A percentile compares a stretch with the other conserved stretches of the same genome.
phyloP scores from a whole-genome alignment of 2,329 filamentous ascomycete genomes.

The Fusarium tupiense region DNA sequence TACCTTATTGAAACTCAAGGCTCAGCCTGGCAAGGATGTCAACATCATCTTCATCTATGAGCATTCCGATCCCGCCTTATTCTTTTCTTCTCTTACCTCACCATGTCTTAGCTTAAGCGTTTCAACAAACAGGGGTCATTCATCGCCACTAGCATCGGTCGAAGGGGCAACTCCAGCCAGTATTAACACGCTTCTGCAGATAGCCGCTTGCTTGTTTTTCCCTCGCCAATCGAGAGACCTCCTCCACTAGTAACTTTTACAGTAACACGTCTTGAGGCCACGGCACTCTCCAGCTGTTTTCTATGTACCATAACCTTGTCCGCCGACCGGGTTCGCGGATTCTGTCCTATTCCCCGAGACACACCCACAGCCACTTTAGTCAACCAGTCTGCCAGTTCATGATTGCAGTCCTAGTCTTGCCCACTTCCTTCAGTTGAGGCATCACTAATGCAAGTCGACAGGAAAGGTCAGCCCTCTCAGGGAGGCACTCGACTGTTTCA shows the following conservation, averaged over 20 bases:
- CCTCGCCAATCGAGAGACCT: background rate
- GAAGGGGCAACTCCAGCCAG: background rate
- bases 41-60: constrained; percentile 1
- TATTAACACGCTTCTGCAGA: background rate
- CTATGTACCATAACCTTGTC: background rate
- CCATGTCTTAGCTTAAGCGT: constrained; percentile 14
- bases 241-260: background rate
- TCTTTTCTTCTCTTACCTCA: background rate
- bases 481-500: constrained; percentile 12
- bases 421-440: background rate
- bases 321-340: constrained; percentile 31
- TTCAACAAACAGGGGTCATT: background rate
- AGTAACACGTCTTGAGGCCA: background rate
- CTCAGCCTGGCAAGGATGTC: background rate
- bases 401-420: background rate
- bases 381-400: background rate
- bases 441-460: constrained; percentile 14
- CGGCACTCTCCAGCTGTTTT: background rate
- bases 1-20: background rate
- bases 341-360: constrained; percentile 16
- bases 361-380: constrained; percentile 19
- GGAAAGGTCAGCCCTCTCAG: background rate
- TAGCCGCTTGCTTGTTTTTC: background rate
- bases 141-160: background rate
- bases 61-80: constrained; percentile 20